Evolutionary conservation across 768 basidiomycete genomes (phyloP).

Genomic region (Mycena crocata): DNA sequence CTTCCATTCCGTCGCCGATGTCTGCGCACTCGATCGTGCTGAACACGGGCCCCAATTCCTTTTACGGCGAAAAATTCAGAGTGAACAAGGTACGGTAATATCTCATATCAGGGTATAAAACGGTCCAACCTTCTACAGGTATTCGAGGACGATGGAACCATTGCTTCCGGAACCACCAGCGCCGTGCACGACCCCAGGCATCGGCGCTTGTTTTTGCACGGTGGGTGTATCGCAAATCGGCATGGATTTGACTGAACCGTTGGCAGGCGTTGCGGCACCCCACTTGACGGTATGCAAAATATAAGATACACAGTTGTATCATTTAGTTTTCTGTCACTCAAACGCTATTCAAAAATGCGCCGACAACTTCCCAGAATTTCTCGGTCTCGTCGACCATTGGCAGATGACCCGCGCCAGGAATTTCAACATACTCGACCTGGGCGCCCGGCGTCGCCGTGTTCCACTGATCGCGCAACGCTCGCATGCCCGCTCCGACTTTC

Average conservation of each 20-base stretch:
- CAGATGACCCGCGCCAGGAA: constrained; percentile 58
- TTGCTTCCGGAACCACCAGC: constrained; percentile 68
- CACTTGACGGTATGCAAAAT: constrained; percentile 47
- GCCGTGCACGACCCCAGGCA: constrained; percentile 66
- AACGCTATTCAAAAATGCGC: constrained; percentile 41
- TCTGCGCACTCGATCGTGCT: constrained; percentile 63
- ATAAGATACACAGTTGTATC: constrained; percentile 2
- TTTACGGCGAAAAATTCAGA: constrained; percentile 70
- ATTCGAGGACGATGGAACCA: constrained; percentile 74
- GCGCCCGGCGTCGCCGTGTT: constrained; percentile 33
- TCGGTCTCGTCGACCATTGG: constrained; percentile 65
- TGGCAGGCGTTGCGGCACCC: constrained; percentile 46
- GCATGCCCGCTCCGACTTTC: constrained; percentile 54
- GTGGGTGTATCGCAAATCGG: constrained; percentile 46
- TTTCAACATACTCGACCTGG: constrained; percentile 46
- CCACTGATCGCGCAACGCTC: constrained; percentile 49
- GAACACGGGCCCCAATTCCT: constrained; percentile 62
- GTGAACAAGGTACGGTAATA: constrained; percentile 61
- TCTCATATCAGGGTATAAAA: background rate
- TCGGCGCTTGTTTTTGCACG: constrained; percentile 66
- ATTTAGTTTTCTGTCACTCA: constrained; percentile 4
- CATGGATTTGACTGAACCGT: constrained; percentile 15
- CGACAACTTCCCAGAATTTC: constrained; percentile 51
- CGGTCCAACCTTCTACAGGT: constrained; percentile 51
- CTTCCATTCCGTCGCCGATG: constrained; percentile 55